Evolutionary conservation across 78 protist genomes (phyloP).

Genomic region (Planoprotostelium fungivorum): DNA sequence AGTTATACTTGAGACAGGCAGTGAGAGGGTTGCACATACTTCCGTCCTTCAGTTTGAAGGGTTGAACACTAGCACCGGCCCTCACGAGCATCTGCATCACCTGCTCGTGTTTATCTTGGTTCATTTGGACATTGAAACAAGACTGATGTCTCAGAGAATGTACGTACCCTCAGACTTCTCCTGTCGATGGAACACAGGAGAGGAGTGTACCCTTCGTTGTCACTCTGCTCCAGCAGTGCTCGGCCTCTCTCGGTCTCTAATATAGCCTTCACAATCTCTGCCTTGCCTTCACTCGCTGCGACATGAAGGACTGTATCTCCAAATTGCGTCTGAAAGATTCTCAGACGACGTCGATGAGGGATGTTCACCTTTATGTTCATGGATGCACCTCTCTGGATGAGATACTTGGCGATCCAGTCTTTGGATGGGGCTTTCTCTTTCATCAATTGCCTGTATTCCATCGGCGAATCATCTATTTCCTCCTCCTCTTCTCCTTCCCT

Average conservation of each 20-base stretch:
- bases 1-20: background rate
- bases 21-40: background rate
- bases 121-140: background rate
- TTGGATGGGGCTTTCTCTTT: background rate
- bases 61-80: background rate
- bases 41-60: background rate
- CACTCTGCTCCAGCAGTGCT: background rate
- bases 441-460: background rate
- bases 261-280: background rate
- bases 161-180: background rate
- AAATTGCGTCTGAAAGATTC: background rate
- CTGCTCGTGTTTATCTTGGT: background rate
- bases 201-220: background rate
- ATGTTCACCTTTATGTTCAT: background rate
- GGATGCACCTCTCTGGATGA: background rate
- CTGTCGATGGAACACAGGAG: background rate
- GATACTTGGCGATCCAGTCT: background rate
- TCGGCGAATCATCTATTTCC: background rate
- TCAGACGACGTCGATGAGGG: background rate
- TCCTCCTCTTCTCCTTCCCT: background rate
- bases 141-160: no score
- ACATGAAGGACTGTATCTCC: background rate
- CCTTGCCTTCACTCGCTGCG: background rate
- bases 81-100: background rate
- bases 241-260: background rate